Conservation (phyloP, 2,329 filamentous ascomycete genomes). For the Arachnomyces sp. region DNA sequence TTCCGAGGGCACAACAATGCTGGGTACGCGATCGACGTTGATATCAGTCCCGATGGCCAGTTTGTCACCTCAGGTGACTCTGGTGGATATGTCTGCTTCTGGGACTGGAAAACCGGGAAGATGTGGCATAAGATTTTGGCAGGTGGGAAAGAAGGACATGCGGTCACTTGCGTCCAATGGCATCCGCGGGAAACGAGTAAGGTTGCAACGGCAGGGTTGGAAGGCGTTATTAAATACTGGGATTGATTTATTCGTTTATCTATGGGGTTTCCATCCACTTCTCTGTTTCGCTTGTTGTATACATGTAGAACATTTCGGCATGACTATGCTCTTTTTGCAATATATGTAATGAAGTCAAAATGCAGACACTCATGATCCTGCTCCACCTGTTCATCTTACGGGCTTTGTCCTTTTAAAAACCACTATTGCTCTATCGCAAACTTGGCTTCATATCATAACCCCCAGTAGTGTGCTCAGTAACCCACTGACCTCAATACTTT, state of each 20-base stretch:
- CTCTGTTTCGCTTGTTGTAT: too few relatives aligned
- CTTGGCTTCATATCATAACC: too few relatives aligned
- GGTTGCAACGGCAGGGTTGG: slow-evolving; percentile 80
- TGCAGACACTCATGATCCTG: slow-evolving; percentile 8
- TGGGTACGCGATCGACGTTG: slow-evolving; percentile 84
- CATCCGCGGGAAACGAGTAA: slow-evolving; percentile 97
- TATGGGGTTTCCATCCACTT: background rate
- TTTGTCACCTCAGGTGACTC: slow-evolving; percentile 83
- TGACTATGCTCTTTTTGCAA: background rate
- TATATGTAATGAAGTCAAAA: background rate
- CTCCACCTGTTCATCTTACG: background rate
- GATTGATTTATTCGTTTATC: slow-evolving; percentile 51
- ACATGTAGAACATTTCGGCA: too few relatives aligned
- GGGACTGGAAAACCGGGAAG: slow-evolving; percentile 99
- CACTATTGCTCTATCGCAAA: too few relatives aligned
- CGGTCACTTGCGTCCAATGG: slow-evolving; percentile 85
- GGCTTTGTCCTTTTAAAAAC: too few relatives aligned
- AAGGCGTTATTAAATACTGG: slow-evolving; percentile 87
- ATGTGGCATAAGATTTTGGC: slow-evolving; percentile 96
- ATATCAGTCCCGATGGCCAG: slow-evolving; percentile 83
- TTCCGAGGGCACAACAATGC: slow-evolving; percentile 95
- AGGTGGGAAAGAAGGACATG: slow-evolving; percentile 57
- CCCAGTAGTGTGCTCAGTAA: too few relatives aligned
- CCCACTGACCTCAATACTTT: too few relatives aligned
- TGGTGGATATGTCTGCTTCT: slow-evolving; percentile 86